Percentiles rank a stretch among this genome's conserved stretches.
Conservation (phyloP, 306 rosid genomes). For the Heteromeles arbutifolia region DNA sequence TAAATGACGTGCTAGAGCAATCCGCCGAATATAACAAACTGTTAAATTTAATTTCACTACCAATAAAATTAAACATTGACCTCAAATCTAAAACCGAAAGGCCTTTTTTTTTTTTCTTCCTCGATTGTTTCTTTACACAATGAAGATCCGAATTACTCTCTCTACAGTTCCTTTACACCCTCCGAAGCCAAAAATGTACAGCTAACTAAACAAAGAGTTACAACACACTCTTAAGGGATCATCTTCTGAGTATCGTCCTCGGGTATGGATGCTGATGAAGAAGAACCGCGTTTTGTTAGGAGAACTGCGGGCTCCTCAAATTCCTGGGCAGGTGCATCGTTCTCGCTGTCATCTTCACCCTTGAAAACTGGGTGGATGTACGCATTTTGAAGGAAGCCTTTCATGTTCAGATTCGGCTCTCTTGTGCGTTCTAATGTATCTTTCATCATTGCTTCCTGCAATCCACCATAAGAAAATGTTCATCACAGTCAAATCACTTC, state of each 20-base stretch:
- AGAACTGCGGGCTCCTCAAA: constrained; percentile 46
- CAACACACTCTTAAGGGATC: background rate
- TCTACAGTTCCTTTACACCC: background rate
- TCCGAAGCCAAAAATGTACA: background rate
- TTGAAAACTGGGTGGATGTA: constrained; percentile 81
- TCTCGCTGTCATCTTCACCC: constrained; percentile 51
- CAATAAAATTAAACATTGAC: too few species aligned
- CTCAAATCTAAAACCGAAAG: background rate
- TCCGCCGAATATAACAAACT: too few species aligned
- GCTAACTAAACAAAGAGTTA: background rate
- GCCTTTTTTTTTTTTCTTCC: too few species aligned
- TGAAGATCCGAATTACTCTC: background rate
- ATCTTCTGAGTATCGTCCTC: constrained; percentile 9
- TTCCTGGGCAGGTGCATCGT: constrained; percentile 31
- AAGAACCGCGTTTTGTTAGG: constrained; percentile 67
- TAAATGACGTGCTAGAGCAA: too few species aligned
- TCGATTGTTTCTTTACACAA: background rate
- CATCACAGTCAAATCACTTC: background rate
- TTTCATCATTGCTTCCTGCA: constrained; percentile 95
- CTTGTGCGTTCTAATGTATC: constrained; percentile 75
- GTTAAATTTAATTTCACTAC: too few species aligned
- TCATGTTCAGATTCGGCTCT: constrained; percentile 79
- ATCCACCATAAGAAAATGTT: background rate
- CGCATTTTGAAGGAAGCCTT: constrained; percentile 71
- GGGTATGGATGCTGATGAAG: constrained; percentile 21